phyloP scores from a whole-genome alignment of 331 rosid species.

The Saraca asoca region DNA sequence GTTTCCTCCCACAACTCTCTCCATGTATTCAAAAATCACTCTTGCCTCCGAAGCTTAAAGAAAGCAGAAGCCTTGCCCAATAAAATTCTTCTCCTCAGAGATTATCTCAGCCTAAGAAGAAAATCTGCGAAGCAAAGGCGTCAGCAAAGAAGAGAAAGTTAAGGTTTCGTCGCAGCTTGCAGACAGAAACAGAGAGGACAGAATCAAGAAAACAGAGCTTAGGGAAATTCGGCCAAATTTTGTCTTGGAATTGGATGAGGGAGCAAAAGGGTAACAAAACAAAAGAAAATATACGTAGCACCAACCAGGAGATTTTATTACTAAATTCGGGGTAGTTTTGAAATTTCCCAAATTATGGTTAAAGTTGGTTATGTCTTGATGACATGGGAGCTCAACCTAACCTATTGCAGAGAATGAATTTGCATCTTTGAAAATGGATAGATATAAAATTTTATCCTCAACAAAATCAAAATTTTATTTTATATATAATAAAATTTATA shows the following conservation, averaged over 20 bases:
- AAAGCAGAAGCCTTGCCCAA: too few species aligned
- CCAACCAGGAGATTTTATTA: neutral
- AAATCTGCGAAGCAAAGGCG: too few species aligned
- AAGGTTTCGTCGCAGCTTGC: neutral
- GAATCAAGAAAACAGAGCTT: neutral
- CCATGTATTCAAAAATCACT: conserved; percentile 41
- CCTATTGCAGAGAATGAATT: neutral
- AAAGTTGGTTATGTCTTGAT: conserved; percentile 1
- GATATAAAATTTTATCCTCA: too few species aligned
- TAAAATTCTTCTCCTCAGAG: too few species aligned
- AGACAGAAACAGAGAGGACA: neutral
- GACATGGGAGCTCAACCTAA: neutral
- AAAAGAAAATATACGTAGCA: neutral
- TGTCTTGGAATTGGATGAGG: neutral
- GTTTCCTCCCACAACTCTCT: conserved; percentile 58
- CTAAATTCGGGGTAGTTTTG: conserved; percentile 25
- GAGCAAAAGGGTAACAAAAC: too few species aligned
- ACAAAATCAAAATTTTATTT: too few species aligned
- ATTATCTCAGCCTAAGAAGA: too few species aligned
- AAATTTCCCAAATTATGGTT: neutral
- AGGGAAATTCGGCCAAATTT: neutral
- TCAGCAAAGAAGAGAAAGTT: too few species aligned
- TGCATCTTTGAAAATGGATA: too few species aligned
- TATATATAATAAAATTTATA: too few species aligned
- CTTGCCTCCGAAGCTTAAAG: neutral